Base-by-base conservation (phyloP, 192 early-diverging fungal genomes). In the Powellomyces hirtus region DNA sequence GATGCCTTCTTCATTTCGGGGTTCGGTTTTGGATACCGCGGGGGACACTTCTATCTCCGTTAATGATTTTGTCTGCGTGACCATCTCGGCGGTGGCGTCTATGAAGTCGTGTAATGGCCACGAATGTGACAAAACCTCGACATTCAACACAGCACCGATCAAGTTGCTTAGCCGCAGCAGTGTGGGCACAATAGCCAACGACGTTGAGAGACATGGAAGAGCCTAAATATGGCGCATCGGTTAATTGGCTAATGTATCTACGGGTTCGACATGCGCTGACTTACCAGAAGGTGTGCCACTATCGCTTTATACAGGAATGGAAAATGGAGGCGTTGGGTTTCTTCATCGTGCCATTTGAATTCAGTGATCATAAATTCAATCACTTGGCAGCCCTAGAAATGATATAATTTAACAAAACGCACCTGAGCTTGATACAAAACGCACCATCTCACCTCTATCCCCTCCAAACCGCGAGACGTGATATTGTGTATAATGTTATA, bases 331-430 rank as follows among this genome's bases (percentile, higher is more conserved):
- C 88, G 88, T 50, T 86, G 81, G 33, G 87, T 87, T 30, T 95
- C 92, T 14, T 95, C 93, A 36, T 94, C 93, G 40, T 84, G 84
- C 40, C 92, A 76, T 64, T 89, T 90, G 66, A 94, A 86, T 0
- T 83, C 81, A 44, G 85, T 77, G 2, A 94, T 61, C n/a, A 90
- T 80, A 57, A 92, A 97, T 16, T 85, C 75, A 26, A 92, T 75
- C 56, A 94, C 31, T 34, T 56, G 7, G 31, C 53, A 56, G 29
- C 29, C 53, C 53, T 56, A 31, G 5, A 24, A 16, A 24, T 49
- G 26, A 49, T 24, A 49, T 14, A 57, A 4, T 6, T 4, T 18
- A 26, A 57, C 20, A 34, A 2, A 29, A 27, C 4, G 6, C 38
- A 27, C 16, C 27, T 37, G 11, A 55, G 27, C 35, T 18, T n/a